Base-by-base conservation (phyloP, 2,329 filamentous ascomycete genomes). In the Cephalotrichum gorgonifer region DNA sequence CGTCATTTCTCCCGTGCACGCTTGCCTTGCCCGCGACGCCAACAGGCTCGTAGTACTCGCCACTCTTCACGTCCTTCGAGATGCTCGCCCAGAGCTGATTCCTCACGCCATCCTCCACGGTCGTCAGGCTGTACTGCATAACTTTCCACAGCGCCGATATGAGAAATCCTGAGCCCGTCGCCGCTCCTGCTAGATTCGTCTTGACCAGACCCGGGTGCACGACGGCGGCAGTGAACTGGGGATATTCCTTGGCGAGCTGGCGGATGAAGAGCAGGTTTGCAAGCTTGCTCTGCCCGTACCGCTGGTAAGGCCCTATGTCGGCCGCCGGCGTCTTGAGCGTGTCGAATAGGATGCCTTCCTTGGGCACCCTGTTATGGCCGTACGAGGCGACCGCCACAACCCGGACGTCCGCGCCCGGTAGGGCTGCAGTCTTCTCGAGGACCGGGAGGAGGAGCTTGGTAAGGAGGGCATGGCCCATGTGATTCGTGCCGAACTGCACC, bases 391-490 rank as follows among this genome's bases (percentile, higher is more conserved):
- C 49, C 3, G 54, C 55, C 2, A 65, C 55, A 15, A 66, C 53
- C 8, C 64, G 58, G 17, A 63, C 61, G 33, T 62, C 60, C 1
- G 55, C 43, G 7, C 49, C 52, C 12, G 52, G 42, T 14, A 43
- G 74, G 74, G 44, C 30, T 8, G 60, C 60, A 1, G 64, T 66
- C 47, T 56, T 55, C 6, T 55, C 49, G 43, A 67, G 52, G 1
- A 58, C 15, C 3, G 62, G 63, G 15, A 61, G 39, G 1, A 74
- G 56, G 3, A 67, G 60, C 48, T 66, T 65, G 9, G 64, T 63
- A 9, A 76, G 59, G 3, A 71, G 62, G 4, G 72, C 68, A 47
- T 75, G 71, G n/a, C 72, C 71, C 41, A 76, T 54, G 55, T 75
- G 70, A 49, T 76, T 77, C 2, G 65, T 71, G 2, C 66, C 71